Evolutionary conservation across 83 land plant species (phyloP), one percentile per base, ranked within the genome.

Genomic region (Diphasiastrum complanatum): DNA sequence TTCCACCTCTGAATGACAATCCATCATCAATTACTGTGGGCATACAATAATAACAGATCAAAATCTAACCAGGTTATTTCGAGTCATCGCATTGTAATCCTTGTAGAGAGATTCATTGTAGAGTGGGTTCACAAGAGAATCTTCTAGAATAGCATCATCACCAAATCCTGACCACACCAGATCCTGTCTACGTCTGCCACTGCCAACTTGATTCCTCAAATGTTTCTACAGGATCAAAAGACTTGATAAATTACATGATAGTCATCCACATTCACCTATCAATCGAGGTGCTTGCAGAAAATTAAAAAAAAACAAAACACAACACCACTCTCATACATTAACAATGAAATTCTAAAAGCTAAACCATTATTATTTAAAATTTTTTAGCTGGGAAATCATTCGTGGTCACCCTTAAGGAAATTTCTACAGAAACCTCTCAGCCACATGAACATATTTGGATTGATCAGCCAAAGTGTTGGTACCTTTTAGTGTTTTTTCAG

Each of bases 91-190:
- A 46, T 73, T 81, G 53, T 77, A 87, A 33, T 69, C 64, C 26
- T 59, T 61, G 65, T 91, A 91, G 34, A 41, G 33, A 37, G 41
- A 62, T 47, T 71, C 65, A 43, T 68, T 69, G 68, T 81, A 91
- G 36, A 66, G 51, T 19, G 89, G 89, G 60, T 91, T 91, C 8
- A 73, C 52, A 43, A 37, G 45, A 18, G 63, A 77, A 37, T 81
- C 83, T 22, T 76, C 81, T 12, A 84, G 86, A 6, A 76, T 33
- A 20, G 81, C 50, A 11, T 86, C 97, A 64, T 86, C 93, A 50
- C 95, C 97, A 93, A 93, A 91, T 45, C 71, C 79, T 67, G 86
- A 86, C 46, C 72, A 66, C 6, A 84, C 79, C 63, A 87, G 69
- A 54, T 86, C 82, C 51, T 78, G 81, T 67, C 80, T 83, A 28